Conservation (phyloP, 2,329 filamentous ascomycete species). For the Dactylonectria estremocensis region DNA sequence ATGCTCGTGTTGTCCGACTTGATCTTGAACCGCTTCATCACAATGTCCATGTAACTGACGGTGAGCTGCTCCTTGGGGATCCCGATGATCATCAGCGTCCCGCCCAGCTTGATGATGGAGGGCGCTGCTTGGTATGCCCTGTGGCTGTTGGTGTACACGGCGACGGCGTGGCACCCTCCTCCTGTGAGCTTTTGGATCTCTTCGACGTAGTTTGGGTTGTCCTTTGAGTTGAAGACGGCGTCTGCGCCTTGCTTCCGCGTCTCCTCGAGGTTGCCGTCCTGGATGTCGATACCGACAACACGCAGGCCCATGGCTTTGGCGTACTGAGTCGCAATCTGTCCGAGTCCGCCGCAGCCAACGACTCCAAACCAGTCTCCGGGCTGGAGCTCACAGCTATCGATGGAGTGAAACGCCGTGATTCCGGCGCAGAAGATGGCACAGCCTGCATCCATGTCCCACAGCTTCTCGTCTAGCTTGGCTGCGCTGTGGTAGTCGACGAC, state of each 20-base stretch:
- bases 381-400: conserved; percentile 55
- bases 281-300: conserved; percentile 61
- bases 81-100: conserved; percentile 60
- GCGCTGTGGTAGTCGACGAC: conserved; percentile 62
- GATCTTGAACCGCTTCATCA: conserved; percentile 57
- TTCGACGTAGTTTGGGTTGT: conserved; percentile 54
- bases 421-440: conserved; percentile 66
- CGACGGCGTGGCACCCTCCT: conserved; percentile 58
- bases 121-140: conserved; percentile 48
- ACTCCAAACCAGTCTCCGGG: conserved; percentile 59
- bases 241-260: conserved; percentile 58
- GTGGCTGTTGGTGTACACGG: conserved; percentile 55
- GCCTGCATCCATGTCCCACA: conserved; percentile 39
- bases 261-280: conserved; percentile 58
- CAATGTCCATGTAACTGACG: conserved; percentile 57
- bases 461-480: conserved; percentile 56
- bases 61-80: conserved; percentile 55
- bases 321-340: conserved; percentile 62
- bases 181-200: conserved; percentile 59
- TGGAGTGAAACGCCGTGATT: conserved; percentile 61
- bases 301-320: conserved; percentile 62
- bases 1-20: conserved; percentile 60
- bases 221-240: conserved; percentile 59
- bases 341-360: conserved; percentile 61
- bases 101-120: conserved; percentile 54